Base-by-base conservation (phyloP, 169 alveolate genomes). In the Plasmodium knowlesi region DNA sequence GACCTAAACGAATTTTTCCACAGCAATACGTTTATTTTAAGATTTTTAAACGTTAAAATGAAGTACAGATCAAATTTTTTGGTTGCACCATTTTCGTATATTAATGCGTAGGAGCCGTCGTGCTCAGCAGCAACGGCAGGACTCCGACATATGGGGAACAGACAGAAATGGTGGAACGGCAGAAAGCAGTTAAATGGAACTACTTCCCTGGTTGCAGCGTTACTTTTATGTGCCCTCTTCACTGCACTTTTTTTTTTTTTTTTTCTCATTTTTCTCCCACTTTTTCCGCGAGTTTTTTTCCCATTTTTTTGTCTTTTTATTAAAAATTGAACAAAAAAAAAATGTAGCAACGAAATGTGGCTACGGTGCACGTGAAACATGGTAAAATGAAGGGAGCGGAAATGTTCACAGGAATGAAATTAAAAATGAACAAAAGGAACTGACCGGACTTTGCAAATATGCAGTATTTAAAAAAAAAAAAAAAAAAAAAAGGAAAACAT, bases 1-100 rank as follows among this genome's bases (percentile, higher is more conserved):
- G 96, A 95, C 37, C 70, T 96, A 57, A 95, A 96, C 96, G 96
- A 95, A 74, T 92, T 96, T 41, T 95, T 92, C 72, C 95, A 95
- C 83, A 95, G 97, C 61, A 93, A 96, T 93, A 96, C 96, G 25
- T 92, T 76, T 93, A 83, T 96, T 30, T 93, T 96, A 73, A 50
- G 98, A 67, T 96, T 95, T 91, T 94, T 93, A 83, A 96, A 96
- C 53, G 93, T 85, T 34, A 92, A 96, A 53, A 96, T 96, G 98
- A 92, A 94, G 74, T 96, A 96, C 78, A 92, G 96, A 89, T 94
- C 98, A 70, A 96, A 96, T 89, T 93, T 96, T 74, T 84, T 96
- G 78, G 95, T 96, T 30, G 96, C 96, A 74, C 97, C 97, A 6
- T 96, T 95, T 86, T 88, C 96, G 71, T 95, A 96, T 90, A 88